Conservation (phyloP, 1,284 basidiomycete genomes). For the Microbotryum silenes-acaulis region DNA sequence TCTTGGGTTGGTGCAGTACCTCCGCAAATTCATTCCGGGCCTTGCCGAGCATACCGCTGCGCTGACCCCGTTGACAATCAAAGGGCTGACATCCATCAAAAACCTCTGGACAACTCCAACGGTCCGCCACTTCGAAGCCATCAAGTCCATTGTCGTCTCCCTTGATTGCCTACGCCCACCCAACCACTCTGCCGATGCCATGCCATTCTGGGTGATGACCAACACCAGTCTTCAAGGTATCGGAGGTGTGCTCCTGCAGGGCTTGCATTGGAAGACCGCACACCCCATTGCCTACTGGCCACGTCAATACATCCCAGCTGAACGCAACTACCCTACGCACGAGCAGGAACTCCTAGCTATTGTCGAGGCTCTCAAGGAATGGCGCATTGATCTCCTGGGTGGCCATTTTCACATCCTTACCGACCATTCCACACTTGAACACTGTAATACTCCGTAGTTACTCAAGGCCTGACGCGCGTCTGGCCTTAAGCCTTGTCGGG, state of each 20-base stretch:
- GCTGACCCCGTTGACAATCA: constrained; percentile 31
- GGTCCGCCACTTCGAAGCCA: neutral
- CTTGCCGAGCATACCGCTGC: constrained; percentile 40
- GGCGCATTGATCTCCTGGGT: constrained; percentile 30
- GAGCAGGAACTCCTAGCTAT: constrained; percentile 24
- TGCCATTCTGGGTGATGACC: constrained; percentile 2
- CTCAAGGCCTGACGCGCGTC: too few relatives aligned
- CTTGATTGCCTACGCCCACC: too few relatives aligned
- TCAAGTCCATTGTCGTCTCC: too few relatives aligned
- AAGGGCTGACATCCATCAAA: constrained; percentile 32
- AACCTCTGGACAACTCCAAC: too few relatives aligned
- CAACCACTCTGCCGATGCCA: too few relatives aligned
- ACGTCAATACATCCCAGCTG: constrained; percentile 12
- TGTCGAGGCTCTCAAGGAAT: constrained; percentile 17
- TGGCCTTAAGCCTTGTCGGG: too few relatives aligned
- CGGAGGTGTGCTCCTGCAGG: constrained; percentile 35
- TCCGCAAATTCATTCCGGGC: constrained; percentile 40
- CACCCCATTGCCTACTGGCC: constrained; percentile 21
- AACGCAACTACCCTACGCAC: constrained; percentile 25
- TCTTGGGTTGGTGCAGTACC: constrained; percentile 43
- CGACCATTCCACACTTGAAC: constrained; percentile 44
- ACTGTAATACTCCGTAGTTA: too few relatives aligned
- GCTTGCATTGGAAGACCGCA: constrained; percentile 7
- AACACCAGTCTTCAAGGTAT: constrained; percentile 31
- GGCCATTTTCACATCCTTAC: constrained; percentile 40